Conservation (phyloP, 108 stramenopile genomes). For the Nitzschia inconspicua region DNA sequence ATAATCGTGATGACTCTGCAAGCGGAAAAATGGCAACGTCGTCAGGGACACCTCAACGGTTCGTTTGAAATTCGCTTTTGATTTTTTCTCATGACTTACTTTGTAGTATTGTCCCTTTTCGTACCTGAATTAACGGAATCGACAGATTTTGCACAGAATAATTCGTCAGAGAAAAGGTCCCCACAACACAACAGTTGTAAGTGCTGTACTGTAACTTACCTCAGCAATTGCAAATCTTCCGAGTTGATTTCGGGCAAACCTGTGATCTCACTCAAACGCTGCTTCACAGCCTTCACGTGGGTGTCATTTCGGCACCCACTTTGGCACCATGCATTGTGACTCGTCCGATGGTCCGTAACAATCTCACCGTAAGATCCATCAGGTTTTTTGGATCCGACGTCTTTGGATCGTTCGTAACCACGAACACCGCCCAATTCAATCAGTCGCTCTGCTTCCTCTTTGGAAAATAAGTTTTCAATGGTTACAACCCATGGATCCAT, state of each 20-base stretch:
- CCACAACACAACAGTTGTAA: slow-evolving; percentile 4
- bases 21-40: slow-evolving; percentile 39
- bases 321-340: slow-evolving; percentile 76
- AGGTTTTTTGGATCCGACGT: slow-evolving; percentile 58
- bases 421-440: slow-evolving; percentile 53
- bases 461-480: slow-evolving; percentile 78
- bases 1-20: slow-evolving; percentile 57
- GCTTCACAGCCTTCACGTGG: slow-evolving; percentile 27
- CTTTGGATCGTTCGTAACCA: slow-evolving; percentile 79
- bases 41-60: background rate
- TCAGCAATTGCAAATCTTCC: slow-evolving; percentile 70
- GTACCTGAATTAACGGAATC: slow-evolving; percentile 30
- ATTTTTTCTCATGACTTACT: slow-evolving; percentile 29
- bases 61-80: slow-evolving; percentile 4
- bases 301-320: slow-evolving; percentile 52
- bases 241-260: slow-evolving; percentile 46
- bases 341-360: slow-evolving; percentile 42
- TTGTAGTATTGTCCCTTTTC: slow-evolving; percentile 25
- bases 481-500: slow-evolving; percentile 83
- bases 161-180: slow-evolving; percentile 33
- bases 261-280: slow-evolving; percentile 60
- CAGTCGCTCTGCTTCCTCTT: slow-evolving; percentile 67
- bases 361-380: slow-evolving; percentile 64
- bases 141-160: slow-evolving; percentile 38
- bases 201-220: slow-evolving; percentile 1